phyloP scores from a whole-genome alignment of 2,329 filamentous ascomycete species.

The Paraphaeosphaeria minitans region DNA sequence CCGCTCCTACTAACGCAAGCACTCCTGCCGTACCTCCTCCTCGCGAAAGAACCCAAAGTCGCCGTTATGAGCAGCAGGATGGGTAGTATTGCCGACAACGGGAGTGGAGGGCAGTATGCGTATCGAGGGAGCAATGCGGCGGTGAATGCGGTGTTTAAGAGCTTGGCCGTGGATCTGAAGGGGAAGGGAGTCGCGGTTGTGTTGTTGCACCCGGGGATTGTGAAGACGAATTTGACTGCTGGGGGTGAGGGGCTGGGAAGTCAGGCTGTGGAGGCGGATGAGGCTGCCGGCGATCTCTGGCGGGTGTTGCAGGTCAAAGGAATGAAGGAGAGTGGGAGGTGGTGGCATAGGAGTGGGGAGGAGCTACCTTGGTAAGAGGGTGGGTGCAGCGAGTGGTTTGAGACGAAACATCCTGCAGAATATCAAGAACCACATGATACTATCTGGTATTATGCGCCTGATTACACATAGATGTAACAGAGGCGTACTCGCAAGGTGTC shows the following conservation, averaged over 20 bases:
- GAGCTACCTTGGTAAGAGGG: conserved; percentile 51
- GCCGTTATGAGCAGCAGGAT: conserved; percentile 53
- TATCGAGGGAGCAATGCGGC: conserved; percentile 54
- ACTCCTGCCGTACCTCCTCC: conserved; percentile 49
- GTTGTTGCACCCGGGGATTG: conserved; percentile 53
- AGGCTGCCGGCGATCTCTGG: conserved; percentile 54
- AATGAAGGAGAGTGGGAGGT: conserved; percentile 50
- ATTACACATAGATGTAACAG: not conserved
- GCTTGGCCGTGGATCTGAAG: conserved; percentile 49
- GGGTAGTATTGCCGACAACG: conserved; percentile 52
- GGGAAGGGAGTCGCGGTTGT: conserved; percentile 48
- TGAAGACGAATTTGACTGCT: conserved; percentile 43
- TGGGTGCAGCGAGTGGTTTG: too few relatives aligned
- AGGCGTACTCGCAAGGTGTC: not conserved
- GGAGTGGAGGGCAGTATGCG: conserved; percentile 50
- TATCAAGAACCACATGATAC: not conserved
- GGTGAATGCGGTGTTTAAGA: conserved; percentile 53
- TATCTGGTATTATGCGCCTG: too few relatives aligned
- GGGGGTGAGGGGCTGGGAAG: conserved; percentile 19
- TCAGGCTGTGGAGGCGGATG: conserved; percentile 52
- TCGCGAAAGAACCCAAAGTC: conserved; percentile 38
- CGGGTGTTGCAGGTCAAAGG: conserved; percentile 47
- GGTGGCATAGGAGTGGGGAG: conserved; percentile 52
- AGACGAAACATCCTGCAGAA: too few relatives aligned
- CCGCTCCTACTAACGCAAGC: conserved; percentile 53